phyloP scores from a whole-genome alignment of 2,329 filamentous ascomycete species.

The Epichloe festucae region DNA sequence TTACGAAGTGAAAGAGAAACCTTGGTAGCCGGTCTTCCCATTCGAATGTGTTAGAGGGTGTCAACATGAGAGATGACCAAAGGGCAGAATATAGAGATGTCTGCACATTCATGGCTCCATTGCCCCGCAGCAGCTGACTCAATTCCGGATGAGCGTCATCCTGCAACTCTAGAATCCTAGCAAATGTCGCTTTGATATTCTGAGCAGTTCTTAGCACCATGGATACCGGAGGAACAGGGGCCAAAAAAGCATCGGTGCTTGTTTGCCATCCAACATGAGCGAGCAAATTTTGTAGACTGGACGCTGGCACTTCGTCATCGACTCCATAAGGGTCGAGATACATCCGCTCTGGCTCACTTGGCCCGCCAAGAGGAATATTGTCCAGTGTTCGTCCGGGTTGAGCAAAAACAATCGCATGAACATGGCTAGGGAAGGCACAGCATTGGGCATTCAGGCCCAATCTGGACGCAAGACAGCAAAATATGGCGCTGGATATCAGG shows the following conservation, averaged over 20 bases:
- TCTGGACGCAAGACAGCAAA: conserved; percentile 62
- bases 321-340: conserved; percentile 74
- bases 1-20: conserved; percentile 37
- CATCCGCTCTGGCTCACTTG: conserved; percentile 41
- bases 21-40: conserved; percentile 51
- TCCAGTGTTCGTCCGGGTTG: conserved; percentile 48
- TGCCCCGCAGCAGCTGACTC: conserved; percentile 23
- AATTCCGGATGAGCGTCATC: conserved; percentile 16
- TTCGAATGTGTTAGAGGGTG: conserved; percentile 31
- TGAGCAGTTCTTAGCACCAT: conserved; percentile 60
- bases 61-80: conserved; percentile 55
- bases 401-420: conserved; percentile 65
- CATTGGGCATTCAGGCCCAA: conserved; percentile 65
- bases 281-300: conserved; percentile 47
- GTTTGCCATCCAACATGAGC: conserved; percentile 32
- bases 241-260: conserved; percentile 39
- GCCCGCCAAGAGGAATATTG: conserved; percentile 23
- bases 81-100: conserved; percentile 57
- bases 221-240: conserved; percentile 48
- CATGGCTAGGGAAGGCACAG: conserved; percentile 73
- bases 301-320: conserved; percentile 49
- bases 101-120: conserved; percentile 31
- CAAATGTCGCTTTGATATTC: conserved; percentile 65
- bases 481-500: conserved; percentile 77
- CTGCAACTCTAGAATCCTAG: conserved; percentile 17